Evolutionary conservation across 75 land plant species (phyloP).

Genomic region (Pinus tabuliformis): DNA sequence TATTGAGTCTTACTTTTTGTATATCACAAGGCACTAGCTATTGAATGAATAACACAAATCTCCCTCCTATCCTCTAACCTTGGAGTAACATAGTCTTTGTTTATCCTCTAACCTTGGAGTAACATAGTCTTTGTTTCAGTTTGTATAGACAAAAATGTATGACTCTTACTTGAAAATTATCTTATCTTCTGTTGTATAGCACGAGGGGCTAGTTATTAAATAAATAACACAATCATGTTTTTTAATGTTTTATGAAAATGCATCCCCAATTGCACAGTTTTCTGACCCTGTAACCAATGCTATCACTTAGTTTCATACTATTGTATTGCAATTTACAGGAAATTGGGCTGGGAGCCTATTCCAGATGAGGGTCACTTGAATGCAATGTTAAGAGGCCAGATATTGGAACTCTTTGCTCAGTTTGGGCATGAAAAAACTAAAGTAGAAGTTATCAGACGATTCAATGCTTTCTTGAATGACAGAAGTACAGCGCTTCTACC

Average conservation of each 20-base stretch:
- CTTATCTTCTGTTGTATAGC: not conserved
- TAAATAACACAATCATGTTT: no score
- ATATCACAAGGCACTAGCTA: not conserved
- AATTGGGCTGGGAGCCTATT: constrained; percentile 87
- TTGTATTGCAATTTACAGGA: constrained; percentile 39
- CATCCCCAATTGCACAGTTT: not conserved
- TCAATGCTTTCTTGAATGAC: constrained; percentile 74
- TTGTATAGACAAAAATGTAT: not conserved
- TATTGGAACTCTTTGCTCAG: constrained; percentile 65
- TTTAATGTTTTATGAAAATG: not conserved
- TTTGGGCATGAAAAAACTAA: constrained; percentile 70
- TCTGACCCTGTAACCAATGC: not conserved
- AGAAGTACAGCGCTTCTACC: constrained; percentile 74
- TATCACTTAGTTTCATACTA: not conserved
- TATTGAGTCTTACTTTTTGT: not conserved
- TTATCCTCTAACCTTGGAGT: not conserved
- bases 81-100: not conserved
- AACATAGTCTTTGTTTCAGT: not conserved
- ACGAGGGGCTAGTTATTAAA: not conserved
- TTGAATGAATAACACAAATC: no score
- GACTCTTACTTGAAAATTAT: not conserved
- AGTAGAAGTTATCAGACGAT: constrained; percentile 73
- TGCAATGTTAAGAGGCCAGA: constrained; percentile 88
- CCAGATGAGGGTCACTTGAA: constrained; percentile 73
- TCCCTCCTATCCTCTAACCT: no score